Percentiles rank a stretch among this genome's conserved stretches.
phyloP scores from a whole-genome alignment of 768 basidiomycete genomes.

The Mycena olivaceomarginata region DNA sequence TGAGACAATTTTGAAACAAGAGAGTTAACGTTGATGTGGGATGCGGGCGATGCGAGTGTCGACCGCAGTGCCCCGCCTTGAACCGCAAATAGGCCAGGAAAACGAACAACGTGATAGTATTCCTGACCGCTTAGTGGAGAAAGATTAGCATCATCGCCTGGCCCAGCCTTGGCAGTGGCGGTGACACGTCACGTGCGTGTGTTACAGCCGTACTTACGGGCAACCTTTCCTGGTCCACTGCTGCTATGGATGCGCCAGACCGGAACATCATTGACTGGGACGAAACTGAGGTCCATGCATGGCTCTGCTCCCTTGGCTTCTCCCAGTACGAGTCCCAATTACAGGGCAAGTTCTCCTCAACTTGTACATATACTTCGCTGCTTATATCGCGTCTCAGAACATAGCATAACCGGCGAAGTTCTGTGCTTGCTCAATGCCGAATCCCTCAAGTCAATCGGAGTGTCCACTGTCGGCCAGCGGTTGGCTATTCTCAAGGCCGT shows the following conservation, averaged over 20 bases:
- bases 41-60: too few species aligned
- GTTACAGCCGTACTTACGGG: neutral
- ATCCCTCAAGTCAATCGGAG: conserved; percentile 89
- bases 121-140: too few species aligned
- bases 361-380: conserved; percentile 10
- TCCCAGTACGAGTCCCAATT: conserved; percentile 91
- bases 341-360: conserved; percentile 71
- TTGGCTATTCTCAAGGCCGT: conserved; percentile 94
- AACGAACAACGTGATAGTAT: too few species aligned
- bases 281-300: conserved; percentile 86
- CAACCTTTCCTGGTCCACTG: neutral
- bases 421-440: conserved; percentile 91
- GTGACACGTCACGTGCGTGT: too few species aligned
- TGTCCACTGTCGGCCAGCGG: conserved; percentile 94
- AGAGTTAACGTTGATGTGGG: too few species aligned
- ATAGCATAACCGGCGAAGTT: conserved; percentile 94
- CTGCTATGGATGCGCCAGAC: conserved; percentile 32
- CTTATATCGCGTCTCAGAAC: conserved; percentile 71
- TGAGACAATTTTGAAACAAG: too few species aligned
- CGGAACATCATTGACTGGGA: conserved; percentile 78
- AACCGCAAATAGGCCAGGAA: too few species aligned
- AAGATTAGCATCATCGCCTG: too few species aligned
- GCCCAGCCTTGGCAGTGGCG: too few species aligned
- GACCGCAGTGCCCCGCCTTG: too few species aligned
- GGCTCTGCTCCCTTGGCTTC: conserved; percentile 86